Evolutionary conservation across 2,329 filamentous ascomycete genomes (phyloP).

Genomic region (Fusarium tuaranense): DNA sequence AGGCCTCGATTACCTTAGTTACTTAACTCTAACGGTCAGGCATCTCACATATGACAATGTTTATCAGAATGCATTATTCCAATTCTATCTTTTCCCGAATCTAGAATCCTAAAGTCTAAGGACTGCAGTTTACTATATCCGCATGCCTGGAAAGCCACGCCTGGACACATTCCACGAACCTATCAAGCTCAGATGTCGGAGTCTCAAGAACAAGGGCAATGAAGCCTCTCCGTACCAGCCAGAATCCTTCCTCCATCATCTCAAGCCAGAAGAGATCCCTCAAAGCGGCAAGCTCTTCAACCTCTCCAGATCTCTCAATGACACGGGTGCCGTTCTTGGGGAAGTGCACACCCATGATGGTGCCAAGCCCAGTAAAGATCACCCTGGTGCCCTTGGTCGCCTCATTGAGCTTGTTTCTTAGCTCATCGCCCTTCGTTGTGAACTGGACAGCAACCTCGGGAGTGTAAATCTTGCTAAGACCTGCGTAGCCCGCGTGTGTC

Average conservation of each 20-base stretch:
- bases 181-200: constrained; percentile 53
- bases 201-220: constrained; percentile 56
- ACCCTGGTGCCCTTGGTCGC: constrained; percentile 51
- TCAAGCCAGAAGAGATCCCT: constrained; percentile 60
- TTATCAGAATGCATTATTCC: neutral
- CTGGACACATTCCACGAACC: constrained; percentile 53
- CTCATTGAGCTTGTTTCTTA: constrained; percentile 47
- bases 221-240: constrained; percentile 55
- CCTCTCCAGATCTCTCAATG: constrained; percentile 45
- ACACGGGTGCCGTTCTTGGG: constrained; percentile 44
- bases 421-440: constrained; percentile 46
- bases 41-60: neutral
- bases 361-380: constrained; percentile 53
- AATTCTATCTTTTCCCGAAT: neutral
- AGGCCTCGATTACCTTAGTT: neutral
- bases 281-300: constrained; percentile 48
- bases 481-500: constrained; percentile 66
- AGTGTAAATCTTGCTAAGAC: constrained; percentile 51
- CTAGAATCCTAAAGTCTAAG: neutral
- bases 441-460: constrained; percentile 47
- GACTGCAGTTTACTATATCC: constrained; percentile 28
- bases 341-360: constrained; percentile 53
- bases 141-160: constrained; percentile 48
- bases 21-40: no score
- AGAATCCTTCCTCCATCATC: constrained; percentile 58